Base-by-base conservation (phyloP, 345 rosid species). In the Populus davidiana region DNA sequence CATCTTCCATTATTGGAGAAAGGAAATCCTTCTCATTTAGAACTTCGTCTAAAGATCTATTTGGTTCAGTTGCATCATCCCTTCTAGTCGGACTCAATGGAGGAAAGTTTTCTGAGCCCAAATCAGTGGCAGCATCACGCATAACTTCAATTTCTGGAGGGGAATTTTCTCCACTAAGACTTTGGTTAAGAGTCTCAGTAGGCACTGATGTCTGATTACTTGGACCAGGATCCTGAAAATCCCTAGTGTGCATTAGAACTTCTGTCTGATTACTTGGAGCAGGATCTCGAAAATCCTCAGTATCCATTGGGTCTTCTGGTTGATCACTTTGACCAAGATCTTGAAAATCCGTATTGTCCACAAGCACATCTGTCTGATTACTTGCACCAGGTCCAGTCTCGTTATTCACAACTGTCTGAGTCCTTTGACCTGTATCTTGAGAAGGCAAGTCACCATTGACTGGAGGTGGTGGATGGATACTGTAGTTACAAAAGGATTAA, bases 111-210 rank as follows among this genome's bases (percentile, higher is more conserved):
- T 62, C 84, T 31, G 85, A 72, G 78, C 83, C 71, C 36, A 82
- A 69, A 80, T 78, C 90, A 38, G 36, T 84, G 4, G 43, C 73
- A 44, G 87, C 83, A 54, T 89, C 96, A 74, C 97, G 92, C 86
- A 83, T 74, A 62, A 47, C 80, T 87, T 91, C 98, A 77, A 87
- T 71, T 41, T 86, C 90, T 1, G 90, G 96, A 50, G 86, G 84
- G 71, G 88, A 79, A 80, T 33, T 52, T 18, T 65, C 78, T 5
- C 54, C 72, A 56, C 69, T 77, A 52, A 68, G 38, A 75, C 36
- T 75, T 11, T 68, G 44, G 80, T 52, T 67, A 64, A 71, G 79
- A 71, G 70, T 65, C 79, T 83, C 88, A 38, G 21, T 20, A 67
- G 38, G 20, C 5, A 7, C 70, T 5, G 2, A 10, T 35, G 59